These are phyloP conservation scores for Colletotrichum viniferum DNA, from an alignment of 2,329 filamentous ascomycete species.

Conservation along the genomic window DNA sequence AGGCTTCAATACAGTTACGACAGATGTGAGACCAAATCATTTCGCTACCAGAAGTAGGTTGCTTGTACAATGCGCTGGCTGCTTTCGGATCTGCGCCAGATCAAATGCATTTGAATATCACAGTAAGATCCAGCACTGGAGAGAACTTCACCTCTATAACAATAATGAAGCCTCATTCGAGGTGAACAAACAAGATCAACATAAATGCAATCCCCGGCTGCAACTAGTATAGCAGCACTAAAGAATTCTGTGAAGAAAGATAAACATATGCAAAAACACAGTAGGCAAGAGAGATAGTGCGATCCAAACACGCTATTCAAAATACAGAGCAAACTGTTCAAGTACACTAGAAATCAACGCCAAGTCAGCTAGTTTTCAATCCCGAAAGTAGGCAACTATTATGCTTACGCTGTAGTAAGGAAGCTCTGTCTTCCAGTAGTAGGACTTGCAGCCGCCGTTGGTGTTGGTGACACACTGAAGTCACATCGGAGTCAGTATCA, in stretches of 20 bases:
- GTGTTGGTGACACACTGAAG: background rate
- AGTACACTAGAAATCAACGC: background rate
- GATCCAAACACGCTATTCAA: background rate
- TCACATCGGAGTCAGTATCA: background rate
- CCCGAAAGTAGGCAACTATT: accelerated
- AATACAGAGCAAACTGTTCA: background rate
- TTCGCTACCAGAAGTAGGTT: background rate
- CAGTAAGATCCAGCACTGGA: background rate
- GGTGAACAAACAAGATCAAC: background rate
- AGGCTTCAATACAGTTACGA: background rate
- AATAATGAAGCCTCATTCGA: background rate
- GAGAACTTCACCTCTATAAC: background rate
- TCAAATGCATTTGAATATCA: background rate
- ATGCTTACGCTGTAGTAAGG: background rate
- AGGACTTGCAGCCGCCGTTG: background rate
- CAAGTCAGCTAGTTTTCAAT: background rate
- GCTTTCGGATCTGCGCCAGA: background rate
- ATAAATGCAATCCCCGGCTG: background rate
- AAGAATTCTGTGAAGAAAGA: background rate
- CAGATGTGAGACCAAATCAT: accelerated
- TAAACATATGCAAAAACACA: accelerated
- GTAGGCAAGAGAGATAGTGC: accelerated
- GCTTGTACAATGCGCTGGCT: accelerated
- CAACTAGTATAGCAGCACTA: accelerated
- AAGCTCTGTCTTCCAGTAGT: background rate